These are phyloP conservation scores for Casuarina equisetifolia DNA, from an alignment of 306 rosid genomes.

Conservation along the genomic window DNA sequence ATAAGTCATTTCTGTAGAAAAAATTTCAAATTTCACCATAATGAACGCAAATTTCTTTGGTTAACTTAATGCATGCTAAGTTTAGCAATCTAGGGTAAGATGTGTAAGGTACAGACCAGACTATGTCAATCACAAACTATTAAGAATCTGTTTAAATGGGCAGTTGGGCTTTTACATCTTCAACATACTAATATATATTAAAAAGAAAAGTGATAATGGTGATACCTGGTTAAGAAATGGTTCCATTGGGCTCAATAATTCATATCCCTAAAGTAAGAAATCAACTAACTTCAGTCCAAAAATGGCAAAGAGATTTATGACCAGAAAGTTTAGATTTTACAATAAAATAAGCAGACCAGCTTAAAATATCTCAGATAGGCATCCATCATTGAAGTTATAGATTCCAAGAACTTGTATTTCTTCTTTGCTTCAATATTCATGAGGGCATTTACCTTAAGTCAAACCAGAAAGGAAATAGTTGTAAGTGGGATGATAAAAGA, in stretches of 20 bases:
- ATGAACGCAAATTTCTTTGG: background rate
- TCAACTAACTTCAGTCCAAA: conserved; percentile 31
- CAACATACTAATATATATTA: background rate
- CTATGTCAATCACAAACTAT: background rate
- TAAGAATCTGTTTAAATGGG: background rate
- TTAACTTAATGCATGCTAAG: background rate
- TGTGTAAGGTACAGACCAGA: background rate
- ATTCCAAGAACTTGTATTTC: conserved; percentile 92
- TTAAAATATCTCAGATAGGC: conserved; percentile 96
- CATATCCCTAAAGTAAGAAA: conserved; percentile 68
- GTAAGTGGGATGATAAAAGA: conserved; percentile 28
- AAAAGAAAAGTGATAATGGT: conserved; percentile 20
- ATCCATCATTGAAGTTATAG: conserved; percentile 97
- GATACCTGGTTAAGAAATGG: conserved; percentile 96
- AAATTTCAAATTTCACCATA: background rate
- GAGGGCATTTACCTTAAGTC: conserved; percentile 93
- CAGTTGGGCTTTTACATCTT: background rate
- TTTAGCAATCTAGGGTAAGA: background rate
- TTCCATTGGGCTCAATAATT: conserved; percentile 86
- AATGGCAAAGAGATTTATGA: conserved; percentile 20
- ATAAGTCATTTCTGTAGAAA: background rate
- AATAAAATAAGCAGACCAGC: conserved; percentile 62
- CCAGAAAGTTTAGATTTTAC: conserved; percentile 23
- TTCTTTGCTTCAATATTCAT: conserved; percentile 91
- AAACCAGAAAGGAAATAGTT: conserved; percentile 45